Conservation (phyloP, 352 stramenopile genomes). For the Phytophthora cajani region DNA sequence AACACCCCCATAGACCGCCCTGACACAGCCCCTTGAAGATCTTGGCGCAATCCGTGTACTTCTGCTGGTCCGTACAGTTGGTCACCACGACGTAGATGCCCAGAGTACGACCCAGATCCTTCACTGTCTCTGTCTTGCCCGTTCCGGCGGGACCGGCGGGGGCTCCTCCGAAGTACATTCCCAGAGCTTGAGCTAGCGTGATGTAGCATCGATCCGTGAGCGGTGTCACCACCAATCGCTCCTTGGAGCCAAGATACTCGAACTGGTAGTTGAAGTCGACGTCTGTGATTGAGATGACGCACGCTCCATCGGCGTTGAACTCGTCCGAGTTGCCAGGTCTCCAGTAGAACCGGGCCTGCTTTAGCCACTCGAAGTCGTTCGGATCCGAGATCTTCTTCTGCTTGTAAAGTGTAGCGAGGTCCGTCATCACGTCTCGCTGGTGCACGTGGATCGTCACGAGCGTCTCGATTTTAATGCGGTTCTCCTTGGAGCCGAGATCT, state of each 20-base stretch:
- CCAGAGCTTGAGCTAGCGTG: slow-evolving; percentile 96
- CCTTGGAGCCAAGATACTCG: slow-evolving; percentile 98
- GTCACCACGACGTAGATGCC: slow-evolving; percentile 98
- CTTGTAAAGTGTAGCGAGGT: slow-evolving; percentile 94
- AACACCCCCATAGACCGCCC: slow-evolving; percentile 97
- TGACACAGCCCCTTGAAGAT: slow-evolving; percentile 99
- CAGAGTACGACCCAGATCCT: slow-evolving; percentile 95
- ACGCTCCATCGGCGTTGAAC: slow-evolving; percentile 94
- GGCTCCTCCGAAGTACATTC: slow-evolving; percentile 98
- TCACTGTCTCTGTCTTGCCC: slow-evolving; percentile 98
- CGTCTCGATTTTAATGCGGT: slow-evolving; percentile 98
- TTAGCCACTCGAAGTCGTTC: slow-evolving; percentile 99
- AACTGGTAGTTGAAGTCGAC: slow-evolving; percentile 99
- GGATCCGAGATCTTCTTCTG: slow-evolving; percentile 97
- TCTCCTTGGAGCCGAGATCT: slow-evolving; percentile 96
- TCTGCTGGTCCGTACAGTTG: slow-evolving; percentile 98
- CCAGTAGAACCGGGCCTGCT: slow-evolving; percentile 99
- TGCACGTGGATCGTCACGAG: slow-evolving; percentile 99
- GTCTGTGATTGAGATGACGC: slow-evolving; percentile 97
- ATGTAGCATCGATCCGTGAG: slow-evolving; percentile 98
- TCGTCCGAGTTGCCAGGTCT: slow-evolving; percentile 93
- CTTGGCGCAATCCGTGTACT: slow-evolving; percentile 98
- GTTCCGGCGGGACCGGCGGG: slow-evolving; percentile 95
- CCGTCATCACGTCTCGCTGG: slow-evolving; percentile 97
- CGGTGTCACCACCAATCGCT: slow-evolving; percentile 97